These are phyloP conservation scores for Stromatinia cepivora DNA, from an alignment of 2,329 filamentous ascomycete species.

Conservation along the genomic window DNA sequence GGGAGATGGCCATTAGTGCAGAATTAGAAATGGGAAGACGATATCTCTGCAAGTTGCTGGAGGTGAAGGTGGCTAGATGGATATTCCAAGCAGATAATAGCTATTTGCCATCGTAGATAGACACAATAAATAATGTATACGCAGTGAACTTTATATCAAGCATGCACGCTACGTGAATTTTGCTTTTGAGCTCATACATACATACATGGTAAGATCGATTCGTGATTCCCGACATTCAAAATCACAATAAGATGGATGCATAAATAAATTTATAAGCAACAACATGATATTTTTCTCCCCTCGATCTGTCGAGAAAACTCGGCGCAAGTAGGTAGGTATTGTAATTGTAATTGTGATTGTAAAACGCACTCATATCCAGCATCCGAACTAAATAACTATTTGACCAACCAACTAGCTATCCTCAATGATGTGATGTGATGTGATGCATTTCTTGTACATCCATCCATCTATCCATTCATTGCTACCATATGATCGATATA, in stretches of 20 bases:
- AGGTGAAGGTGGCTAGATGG: neutral
- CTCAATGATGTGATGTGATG: neutral
- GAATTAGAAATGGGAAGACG: neutral
- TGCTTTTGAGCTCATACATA: neutral
- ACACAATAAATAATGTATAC: constrained; percentile 10
- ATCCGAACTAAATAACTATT: neutral
- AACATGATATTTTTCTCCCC: too few species aligned
- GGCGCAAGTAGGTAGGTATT: neutral
- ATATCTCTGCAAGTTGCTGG: constrained; percentile 1
- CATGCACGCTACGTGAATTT: neutral
- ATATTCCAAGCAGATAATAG: neutral
- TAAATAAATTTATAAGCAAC: too few species aligned
- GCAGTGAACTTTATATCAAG: neutral
- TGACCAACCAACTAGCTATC: too few species aligned
- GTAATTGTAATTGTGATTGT: neutral
- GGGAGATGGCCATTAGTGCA: neutral
- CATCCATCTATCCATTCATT: neutral
- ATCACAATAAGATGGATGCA: neutral
- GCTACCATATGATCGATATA: constrained; percentile 2
- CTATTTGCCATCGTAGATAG: neutral
- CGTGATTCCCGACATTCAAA: neutral
- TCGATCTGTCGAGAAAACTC: too few species aligned
- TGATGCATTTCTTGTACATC: too few species aligned
- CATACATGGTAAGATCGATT: too few species aligned
- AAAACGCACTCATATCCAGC: neutral